These are phyloP conservation scores for Calonectria hawksworthii DNA, from an alignment of 2,329 filamentous ascomycete species.

Conservation along the genomic window DNA sequence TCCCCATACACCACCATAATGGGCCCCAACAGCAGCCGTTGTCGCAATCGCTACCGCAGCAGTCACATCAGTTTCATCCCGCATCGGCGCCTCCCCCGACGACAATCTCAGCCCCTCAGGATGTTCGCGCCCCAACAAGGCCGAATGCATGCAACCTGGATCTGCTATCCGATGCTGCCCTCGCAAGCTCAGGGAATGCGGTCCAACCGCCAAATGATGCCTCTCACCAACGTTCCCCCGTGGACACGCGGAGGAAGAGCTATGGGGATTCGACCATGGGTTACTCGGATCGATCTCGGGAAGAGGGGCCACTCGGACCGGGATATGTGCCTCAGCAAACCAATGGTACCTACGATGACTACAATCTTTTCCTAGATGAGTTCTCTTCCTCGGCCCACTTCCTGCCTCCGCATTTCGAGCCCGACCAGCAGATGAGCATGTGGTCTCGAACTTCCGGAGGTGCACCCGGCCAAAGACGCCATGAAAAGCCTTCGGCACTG, in stretches of 20 bases:
- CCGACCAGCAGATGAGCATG: conserved; percentile 65
- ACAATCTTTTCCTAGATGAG: conserved; percentile 72
- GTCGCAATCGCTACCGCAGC: conserved; percentile 43
- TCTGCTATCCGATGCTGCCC: conserved; percentile 71
- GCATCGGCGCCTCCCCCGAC: conserved; percentile 52
- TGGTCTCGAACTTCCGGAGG: conserved; percentile 63
- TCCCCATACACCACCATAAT: conserved; percentile 56
- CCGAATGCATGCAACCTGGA: conserved; percentile 69
- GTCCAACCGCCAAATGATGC: conserved; percentile 65
- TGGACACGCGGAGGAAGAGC: conserved; percentile 61
- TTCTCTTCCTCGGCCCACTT: conserved; percentile 68
- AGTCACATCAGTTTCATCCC: conserved; percentile 55
- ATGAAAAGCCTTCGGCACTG: conserved; percentile 64
- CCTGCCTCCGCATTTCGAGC: conserved; percentile 67
- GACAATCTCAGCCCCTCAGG: conserved; percentile 58
- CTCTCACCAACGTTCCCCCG: conserved; percentile 54
- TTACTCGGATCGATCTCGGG: conserved; percentile 64
- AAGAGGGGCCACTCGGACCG: conserved; percentile 60
- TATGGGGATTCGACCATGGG: conserved; percentile 62
- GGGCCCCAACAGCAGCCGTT: conserved; percentile 45
- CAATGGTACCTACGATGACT: conserved; percentile 65
- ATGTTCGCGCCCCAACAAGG: conserved; percentile 61
- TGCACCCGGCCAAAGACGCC: conserved; percentile 52
- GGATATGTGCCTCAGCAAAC: conserved; percentile 50
- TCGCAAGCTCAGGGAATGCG: conserved; percentile 68